These are phyloP conservation scores for Phytophthora pistaciae DNA, from an alignment of 352 stramenopile species.

Conservation along the genomic window DNA sequence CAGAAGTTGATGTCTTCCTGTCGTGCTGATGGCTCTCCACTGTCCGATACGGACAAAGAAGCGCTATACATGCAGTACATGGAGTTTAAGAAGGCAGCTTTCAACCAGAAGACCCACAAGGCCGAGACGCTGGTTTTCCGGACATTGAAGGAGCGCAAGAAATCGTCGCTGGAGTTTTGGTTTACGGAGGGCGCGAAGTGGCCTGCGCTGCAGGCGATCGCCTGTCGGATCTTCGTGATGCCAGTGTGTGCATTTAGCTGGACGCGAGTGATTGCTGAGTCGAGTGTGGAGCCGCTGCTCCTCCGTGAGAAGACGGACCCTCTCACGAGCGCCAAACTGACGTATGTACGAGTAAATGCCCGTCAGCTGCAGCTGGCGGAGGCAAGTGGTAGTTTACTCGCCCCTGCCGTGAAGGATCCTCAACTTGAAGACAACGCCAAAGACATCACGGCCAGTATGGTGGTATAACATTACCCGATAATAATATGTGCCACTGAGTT, in stretches of 20 bases:
- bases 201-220: constrained; percentile 55
- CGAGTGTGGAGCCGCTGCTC: constrained; percentile 6
- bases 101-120: constrained; percentile 41
- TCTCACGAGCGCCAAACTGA: constrained; percentile 37
- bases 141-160: constrained; percentile 59
- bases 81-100: constrained; percentile 47
- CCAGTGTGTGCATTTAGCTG: constrained; percentile 31
- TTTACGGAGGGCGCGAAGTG: constrained; percentile 57
- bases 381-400: constrained; percentile 12
- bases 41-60: constrained; percentile 40
- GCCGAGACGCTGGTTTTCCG: constrained; percentile 47
- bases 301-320: constrained; percentile 26
- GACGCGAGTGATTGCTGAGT: constrained; percentile 6
- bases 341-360: constrained; percentile 42
- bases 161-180: constrained; percentile 63
- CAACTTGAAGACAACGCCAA: constrained; percentile 11
- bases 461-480: constrained; percentile 21
- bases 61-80: constrained; percentile 57
- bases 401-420: constrained; percentile 9
- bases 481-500: not conserved
- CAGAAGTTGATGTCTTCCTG: constrained; percentile 41
- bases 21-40: constrained; percentile 23
- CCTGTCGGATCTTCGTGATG: constrained; percentile 51
- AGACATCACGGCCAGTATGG: constrained; percentile 42
- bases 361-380: constrained; percentile 30